A percentile compares a stretch with the other conserved stretches of the same genome.
Conservation (phyloP, 495 filamentous ascomycete species). For the Aspergillus incahuasiensis region DNA sequence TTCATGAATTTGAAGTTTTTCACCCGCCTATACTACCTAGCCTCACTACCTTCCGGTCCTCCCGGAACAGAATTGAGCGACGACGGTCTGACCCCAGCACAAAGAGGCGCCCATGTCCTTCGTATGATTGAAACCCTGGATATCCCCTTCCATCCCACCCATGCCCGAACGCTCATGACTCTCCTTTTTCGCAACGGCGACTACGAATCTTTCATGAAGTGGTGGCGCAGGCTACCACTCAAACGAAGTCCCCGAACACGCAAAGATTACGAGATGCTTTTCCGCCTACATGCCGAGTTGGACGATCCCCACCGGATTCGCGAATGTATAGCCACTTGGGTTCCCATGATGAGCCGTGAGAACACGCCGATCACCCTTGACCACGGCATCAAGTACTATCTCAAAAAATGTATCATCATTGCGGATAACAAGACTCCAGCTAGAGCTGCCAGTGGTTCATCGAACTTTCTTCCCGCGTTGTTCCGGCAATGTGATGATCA, state of each 20-base stretch:
- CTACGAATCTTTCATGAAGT: conserved; percentile 56
- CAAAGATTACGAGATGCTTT: conserved; percentile 54
- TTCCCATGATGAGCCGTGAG: conserved; percentile 57
- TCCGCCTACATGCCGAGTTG: conserved; percentile 45
- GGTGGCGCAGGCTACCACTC: conserved; percentile 54
- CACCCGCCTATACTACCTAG: conserved; percentile 37
- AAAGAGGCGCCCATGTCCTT: conserved; percentile 6
- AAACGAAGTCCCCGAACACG: conserved; percentile 45
- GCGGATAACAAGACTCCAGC: conserved; percentile 32
- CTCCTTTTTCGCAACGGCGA: conserved; percentile 31
- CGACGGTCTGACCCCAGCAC: conserved; percentile 10
- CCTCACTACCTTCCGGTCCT: conserved; percentile 1
- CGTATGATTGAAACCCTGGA: conserved; percentile 31
- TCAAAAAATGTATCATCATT: conserved; percentile 49
- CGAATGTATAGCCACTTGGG: conserved; percentile 44
- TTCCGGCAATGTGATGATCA: conserved; percentile 29
- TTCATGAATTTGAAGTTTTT: conserved; percentile 42
- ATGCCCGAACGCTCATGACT: conserved; percentile 46
- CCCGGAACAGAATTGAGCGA: conserved; percentile 1
- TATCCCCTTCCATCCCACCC: conserved; percentile 43
- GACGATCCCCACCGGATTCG: conserved; percentile 43
- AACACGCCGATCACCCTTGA: conserved; percentile 44
- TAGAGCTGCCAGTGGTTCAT: conserved; percentile 19
- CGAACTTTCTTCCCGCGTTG: conserved; percentile 21
- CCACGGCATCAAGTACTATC: conserved; percentile 32